phyloP scores from a whole-genome alignment of 2,329 filamentous ascomycete species.

The Aspergillus fumigatus region DNA sequence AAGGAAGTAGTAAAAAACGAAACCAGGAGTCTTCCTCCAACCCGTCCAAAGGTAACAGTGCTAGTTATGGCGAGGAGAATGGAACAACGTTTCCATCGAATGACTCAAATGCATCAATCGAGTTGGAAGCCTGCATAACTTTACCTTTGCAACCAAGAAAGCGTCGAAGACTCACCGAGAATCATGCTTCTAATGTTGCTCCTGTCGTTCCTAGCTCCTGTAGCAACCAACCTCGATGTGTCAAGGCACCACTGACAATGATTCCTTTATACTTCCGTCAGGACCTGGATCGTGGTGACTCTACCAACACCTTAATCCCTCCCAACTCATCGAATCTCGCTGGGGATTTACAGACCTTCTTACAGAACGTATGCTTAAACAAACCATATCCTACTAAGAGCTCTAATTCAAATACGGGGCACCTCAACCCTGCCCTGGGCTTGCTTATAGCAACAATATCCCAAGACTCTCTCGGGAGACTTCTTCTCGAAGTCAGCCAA shows the following conservation, averaged over 20 bases:
- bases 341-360: not conserved
- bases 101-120: not conserved
- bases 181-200: not conserved
- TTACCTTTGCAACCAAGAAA: not conserved
- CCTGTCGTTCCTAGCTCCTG: not conserved
- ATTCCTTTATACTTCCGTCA: slow-evolving; percentile 23
- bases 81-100: not conserved
- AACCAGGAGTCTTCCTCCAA: not conserved
- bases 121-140: not conserved
- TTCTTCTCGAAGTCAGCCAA: slow-evolving; percentile 21
- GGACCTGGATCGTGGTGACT: not conserved
- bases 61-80: not conserved
- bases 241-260: slow-evolving; percentile 21
- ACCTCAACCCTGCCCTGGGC: slow-evolving; percentile 13
- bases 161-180: not conserved
- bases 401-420: not conserved
- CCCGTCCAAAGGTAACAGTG: not conserved
- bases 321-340: not conserved
- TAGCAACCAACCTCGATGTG: not conserved
- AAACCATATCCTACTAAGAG: not conserved
- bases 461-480: slow-evolving; percentile 15
- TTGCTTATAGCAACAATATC: slow-evolving; percentile 25
- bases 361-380: not conserved
- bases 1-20: slow-evolving; percentile 8
- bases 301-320: not conserved